Percentiles rank a stretch among this genome's conserved stretches.
These are phyloP conservation scores for Schizosaccharomyces osmophilus DNA, from an alignment of 805 yeast species.

Conservation along the genomic window DNA sequence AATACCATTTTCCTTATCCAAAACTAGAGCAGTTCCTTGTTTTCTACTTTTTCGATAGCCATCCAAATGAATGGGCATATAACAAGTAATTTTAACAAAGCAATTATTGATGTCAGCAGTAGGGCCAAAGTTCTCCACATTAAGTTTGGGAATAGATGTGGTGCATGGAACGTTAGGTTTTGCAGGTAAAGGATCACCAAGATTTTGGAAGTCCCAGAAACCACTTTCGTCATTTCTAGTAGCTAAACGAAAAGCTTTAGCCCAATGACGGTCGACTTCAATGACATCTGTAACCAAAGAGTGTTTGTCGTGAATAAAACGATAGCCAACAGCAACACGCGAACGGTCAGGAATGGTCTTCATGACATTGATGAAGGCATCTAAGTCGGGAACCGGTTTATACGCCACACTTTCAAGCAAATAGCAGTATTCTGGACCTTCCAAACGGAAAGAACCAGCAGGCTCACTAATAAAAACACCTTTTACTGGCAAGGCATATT, in stretches of 20 bases:
- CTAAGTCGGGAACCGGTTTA: slow-evolving; percentile 45
- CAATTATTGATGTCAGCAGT: slow-evolving; percentile 36
- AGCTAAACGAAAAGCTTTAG: slow-evolving; percentile 42
- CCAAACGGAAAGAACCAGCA: slow-evolving; percentile 38
- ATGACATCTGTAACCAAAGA: slow-evolving; percentile 34
- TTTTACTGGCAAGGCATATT: slow-evolving; percentile 55
- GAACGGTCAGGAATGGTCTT: slow-evolving; percentile 49
- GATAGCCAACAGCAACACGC: slow-evolving; percentile 43
- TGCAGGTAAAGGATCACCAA: slow-evolving; percentile 36
- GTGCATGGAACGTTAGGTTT: slow-evolving; percentile 26
- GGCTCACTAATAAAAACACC: slow-evolving; percentile 68
- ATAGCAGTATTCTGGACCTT: slow-evolving; percentile 47
- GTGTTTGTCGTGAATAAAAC: slow-evolving; percentile 62
- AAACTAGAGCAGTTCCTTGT: slow-evolving; percentile 50
- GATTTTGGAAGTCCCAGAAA: slow-evolving; percentile 28
- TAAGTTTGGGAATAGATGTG: slow-evolving; percentile 27
- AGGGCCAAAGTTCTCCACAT: slow-evolving; percentile 20
- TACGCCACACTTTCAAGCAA: slow-evolving; percentile 56
- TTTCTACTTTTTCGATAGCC: slow-evolving; percentile 40
- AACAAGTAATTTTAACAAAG: slow-evolving; percentile 44
- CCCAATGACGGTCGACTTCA: slow-evolving; percentile 70
- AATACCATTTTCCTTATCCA: slow-evolving; percentile 60
- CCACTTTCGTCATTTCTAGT: slow-evolving; percentile 29
- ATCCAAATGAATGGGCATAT: slow-evolving; percentile 49
- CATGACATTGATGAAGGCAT: slow-evolving; percentile 57